A percentile compares a stretch with the other conserved stretches of the same genome.
Evolutionary conservation across 331 rosid species (phyloP).

Genomic region (Stylosanthes scabra): DNA sequence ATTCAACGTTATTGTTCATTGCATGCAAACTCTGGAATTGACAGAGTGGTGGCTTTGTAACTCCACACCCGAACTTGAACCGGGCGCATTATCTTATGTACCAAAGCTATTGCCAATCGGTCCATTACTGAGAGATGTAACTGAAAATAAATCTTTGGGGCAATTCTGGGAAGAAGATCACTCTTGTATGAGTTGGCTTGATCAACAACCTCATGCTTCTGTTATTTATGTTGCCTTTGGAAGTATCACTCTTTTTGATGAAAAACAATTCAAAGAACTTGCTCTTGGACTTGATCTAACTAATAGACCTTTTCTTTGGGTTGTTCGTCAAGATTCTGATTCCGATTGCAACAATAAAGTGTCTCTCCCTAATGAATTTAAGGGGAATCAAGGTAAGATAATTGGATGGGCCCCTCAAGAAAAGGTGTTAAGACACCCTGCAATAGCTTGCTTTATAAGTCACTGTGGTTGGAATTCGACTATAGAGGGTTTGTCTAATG

Average conservation of each 20-base stretch:
- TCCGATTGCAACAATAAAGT: too few species aligned
- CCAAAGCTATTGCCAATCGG: slow-evolving; percentile 26
- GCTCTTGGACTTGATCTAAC: too few species aligned
- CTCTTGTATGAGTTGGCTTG: too few species aligned
- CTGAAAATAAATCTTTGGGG: too few species aligned
- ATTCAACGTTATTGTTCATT: neutral
- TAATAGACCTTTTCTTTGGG: too few species aligned
- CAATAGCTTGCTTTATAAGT: slow-evolving; percentile 55
- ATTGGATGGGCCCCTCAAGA: slow-evolving; percentile 54
- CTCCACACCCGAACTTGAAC: slow-evolving; percentile 29
- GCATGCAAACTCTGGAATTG: neutral
- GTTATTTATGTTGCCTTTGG: too few species aligned
- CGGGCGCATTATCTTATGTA: neutral
- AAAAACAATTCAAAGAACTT: too few species aligned
- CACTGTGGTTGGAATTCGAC: slow-evolving; percentile 69
- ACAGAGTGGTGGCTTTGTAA: slow-evolving; percentile 21
- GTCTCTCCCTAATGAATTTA: too few species aligned
- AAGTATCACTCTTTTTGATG: too few species aligned
- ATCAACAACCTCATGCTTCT: too few species aligned
- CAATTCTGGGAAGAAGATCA: too few species aligned
- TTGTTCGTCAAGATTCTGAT: too few species aligned
- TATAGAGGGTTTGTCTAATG: slow-evolving; percentile 42
- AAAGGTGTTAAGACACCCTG: slow-evolving; percentile 48
- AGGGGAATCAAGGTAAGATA: slow-evolving; percentile 3
- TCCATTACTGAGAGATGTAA: neutral